A percentile compares a stretch with the other conserved stretches of the same genome.
phyloP scores from a whole-genome alignment of 2,329 filamentous ascomycete species.

The Hirsutella minnesotensis region DNA sequence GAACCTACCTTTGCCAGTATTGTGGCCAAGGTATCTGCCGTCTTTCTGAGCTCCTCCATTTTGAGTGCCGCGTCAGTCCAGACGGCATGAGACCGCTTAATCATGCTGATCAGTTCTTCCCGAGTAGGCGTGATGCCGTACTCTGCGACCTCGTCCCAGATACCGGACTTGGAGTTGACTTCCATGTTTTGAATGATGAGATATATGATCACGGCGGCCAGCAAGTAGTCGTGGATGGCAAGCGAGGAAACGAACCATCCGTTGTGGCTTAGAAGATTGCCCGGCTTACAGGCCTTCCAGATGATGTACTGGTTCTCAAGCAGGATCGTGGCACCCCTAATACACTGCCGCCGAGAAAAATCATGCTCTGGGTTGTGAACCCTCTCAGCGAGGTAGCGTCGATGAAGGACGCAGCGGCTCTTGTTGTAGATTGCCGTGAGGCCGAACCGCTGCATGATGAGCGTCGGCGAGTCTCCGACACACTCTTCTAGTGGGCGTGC shows the following conservation, averaged over 20 bases:
- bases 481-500: constrained; percentile 35
- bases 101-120: constrained; percentile 24
- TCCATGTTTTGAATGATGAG: constrained; percentile 31
- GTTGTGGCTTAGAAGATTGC: constrained; percentile 31
- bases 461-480: constrained; percentile 32
- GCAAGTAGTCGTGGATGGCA: constrained; percentile 47
- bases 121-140: constrained; percentile 21
- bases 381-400: constrained; percentile 36
- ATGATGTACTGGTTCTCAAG: constrained; percentile 13
- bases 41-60: constrained; percentile 30
- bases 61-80: constrained; percentile 28
- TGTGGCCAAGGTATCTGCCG: constrained; percentile 24
- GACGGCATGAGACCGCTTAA: constrained; percentile 29
- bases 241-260: constrained; percentile 44
- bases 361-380: constrained; percentile 30
- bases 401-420: constrained; percentile 41
- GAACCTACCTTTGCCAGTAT: constrained; percentile 31
- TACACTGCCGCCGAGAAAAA: constrained; percentile 38
- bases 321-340: constrained; percentile 35
- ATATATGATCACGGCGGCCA: constrained; percentile 45
- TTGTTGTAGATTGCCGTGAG: constrained; percentile 42
- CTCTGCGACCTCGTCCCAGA: constrained; percentile 19
- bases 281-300: background rate
- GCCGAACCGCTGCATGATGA: constrained; percentile 41
- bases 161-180: constrained; percentile 19